Percentiles rank a stretch among this genome's conserved stretches.
Conservation (phyloP, 1,284 basidiomycete genomes). For the Heterobasidion occidentale region DNA sequence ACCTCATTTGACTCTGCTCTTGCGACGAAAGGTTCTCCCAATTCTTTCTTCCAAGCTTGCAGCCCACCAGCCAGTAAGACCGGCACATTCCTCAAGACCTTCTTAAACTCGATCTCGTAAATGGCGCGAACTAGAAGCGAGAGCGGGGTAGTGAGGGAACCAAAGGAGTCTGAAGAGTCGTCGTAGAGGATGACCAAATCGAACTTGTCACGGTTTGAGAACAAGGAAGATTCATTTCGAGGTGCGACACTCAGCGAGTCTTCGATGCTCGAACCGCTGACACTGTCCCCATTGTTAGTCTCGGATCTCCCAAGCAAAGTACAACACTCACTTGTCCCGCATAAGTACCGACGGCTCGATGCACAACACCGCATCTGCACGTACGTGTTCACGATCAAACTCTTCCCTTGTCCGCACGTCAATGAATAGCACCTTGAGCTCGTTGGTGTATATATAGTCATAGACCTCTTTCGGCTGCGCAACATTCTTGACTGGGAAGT, state of each 20-base stretch:
- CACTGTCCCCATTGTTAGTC: conserved; percentile 30
- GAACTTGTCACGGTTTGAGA: conserved; percentile 78
- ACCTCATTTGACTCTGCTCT: neutral
- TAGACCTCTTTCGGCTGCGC: conserved; percentile 56
- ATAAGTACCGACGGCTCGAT: conserved; percentile 77
- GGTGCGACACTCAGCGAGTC: conserved; percentile 71
- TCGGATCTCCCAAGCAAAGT: neutral
- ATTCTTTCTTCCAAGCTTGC: conserved; percentile 72
- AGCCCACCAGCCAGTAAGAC: conserved; percentile 84
- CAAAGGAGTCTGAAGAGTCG: conserved; percentile 54
- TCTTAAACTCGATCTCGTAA: conserved; percentile 66
- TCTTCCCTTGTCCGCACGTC: conserved; percentile 78
- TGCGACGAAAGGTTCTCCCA: conserved; percentile 43
- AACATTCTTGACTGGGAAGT: conserved; percentile 47
- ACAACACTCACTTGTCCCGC: conserved; percentile 52
- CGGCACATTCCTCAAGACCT: conserved; percentile 71
- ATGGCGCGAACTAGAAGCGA: conserved; percentile 60
- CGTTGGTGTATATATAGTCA: conserved; percentile 44
- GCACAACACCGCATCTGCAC: conserved; percentile 67
- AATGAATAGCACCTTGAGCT: conserved; percentile 68
- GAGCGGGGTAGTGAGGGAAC: conserved; percentile 35
- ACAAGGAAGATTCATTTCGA: conserved; percentile 61
- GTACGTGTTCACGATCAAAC: conserved; percentile 72
- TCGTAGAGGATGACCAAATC: conserved; percentile 92
- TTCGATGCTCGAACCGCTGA: conserved; percentile 66